Percentiles rank a stretch among this genome's conserved stretches.
Evolutionary conservation across 768 basidiomycete species (phyloP).

Genomic region (Candolleomyces aberdarensis): DNA sequence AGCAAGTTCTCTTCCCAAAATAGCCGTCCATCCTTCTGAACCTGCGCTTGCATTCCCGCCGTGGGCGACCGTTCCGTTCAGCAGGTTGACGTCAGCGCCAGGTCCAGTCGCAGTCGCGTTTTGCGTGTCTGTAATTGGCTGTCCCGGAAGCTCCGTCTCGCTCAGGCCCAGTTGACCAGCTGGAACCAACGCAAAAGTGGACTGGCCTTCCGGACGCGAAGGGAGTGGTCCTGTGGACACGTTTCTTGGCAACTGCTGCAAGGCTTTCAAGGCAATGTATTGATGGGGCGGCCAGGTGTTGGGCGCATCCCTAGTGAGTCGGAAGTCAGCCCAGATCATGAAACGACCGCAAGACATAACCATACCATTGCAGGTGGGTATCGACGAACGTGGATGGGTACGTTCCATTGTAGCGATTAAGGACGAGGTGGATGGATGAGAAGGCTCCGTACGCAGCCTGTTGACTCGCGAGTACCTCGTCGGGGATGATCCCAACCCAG

Average conservation of each 20-base stretch:
- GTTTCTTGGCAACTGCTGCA: conserved; percentile 71
- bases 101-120: conserved; percentile 54
- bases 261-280: conserved; percentile 75
- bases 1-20: conserved; percentile 68
- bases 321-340: background rate
- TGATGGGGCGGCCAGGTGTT: conserved; percentile 88
- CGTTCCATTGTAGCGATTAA: conserved; percentile 87
- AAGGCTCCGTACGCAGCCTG: conserved; percentile 70
- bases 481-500: conserved; percentile 84
- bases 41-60: conserved; percentile 54
- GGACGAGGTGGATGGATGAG: conserved; percentile 68
- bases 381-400: conserved; percentile 76
- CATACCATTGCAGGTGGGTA: conserved; percentile 79
- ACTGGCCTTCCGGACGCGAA: conserved; percentile 43
- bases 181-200: conserved; percentile 69
- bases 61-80: conserved; percentile 56
- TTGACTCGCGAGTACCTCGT: conserved; percentile 55
- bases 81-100: conserved; percentile 56
- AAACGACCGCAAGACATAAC: background rate
- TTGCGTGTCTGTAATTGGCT: conserved; percentile 42
- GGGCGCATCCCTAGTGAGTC: conserved; percentile 65
- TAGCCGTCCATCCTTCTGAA: conserved; percentile 64
- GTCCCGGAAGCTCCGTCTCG: conserved; percentile 70
- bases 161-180: conserved; percentile 74
- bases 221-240: conserved; percentile 59